Base-by-base conservation (phyloP, 2,329 filamentous ascomycete species). In the Trichoderma sp. region DNA sequence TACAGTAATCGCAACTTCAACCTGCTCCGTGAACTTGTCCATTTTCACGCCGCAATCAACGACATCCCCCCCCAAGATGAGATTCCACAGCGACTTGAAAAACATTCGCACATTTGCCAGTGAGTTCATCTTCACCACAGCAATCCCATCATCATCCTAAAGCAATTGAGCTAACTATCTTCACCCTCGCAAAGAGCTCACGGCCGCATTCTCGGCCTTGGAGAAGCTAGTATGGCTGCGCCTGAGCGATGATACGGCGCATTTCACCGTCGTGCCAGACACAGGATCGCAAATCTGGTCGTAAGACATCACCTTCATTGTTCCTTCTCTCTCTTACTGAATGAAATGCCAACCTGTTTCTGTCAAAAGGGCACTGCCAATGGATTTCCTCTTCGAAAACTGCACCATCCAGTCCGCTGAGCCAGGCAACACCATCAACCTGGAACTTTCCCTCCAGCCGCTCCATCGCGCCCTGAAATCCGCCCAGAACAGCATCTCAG, bases 231-330 rank as follows among this genome's bases (percentile, higher is more conserved):
- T 93, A 59, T 97, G 95, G 94, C 87, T 97, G 74, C 92, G 94
- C 75, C 88, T 99, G 39, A 93, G 95, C 82, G 90, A 97, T 82
- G 91, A 95, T 72, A 91, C 91, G 70, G 91, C 95, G 71, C 94
- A 95, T 76, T 97, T 99, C 83, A 98, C 96, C 73, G 93, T 98
- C 77, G 95, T 98, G 73, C 95, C 96, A 1, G 94, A 98, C 79
- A 92, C 93, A 78, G 95, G 96, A 73, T 97, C 94, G 9, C 95
- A 98, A 85, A 95, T 98, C 69, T 99, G 96, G 96, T 93, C 94
- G 86, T 95, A 86, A 79, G 91, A 4, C 11, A 43, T 73, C 76
- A 55, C 68, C 50, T 34, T 74, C 8, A 32, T 53, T 30, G 8
- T 11, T 20, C 2, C 4, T 23, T 3, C 11, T 26, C 12, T 36